Conservation (phyloP, 2,329 filamentous ascomycete species). For the Monosporascus sp. region DNA sequence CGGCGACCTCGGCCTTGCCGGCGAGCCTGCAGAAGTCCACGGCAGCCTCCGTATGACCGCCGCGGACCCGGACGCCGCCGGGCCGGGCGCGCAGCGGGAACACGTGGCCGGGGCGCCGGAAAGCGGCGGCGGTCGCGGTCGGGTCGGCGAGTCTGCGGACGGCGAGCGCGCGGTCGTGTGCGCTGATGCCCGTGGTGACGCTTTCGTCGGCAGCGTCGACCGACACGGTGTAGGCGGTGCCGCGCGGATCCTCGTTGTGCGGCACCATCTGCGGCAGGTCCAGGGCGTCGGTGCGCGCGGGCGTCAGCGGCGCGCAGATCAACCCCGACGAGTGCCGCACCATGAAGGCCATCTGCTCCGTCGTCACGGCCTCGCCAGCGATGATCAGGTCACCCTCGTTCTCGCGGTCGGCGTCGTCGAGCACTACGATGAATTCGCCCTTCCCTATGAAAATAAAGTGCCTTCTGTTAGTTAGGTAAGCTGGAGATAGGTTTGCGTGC, state of each 20-base stretch:
- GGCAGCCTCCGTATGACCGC: conserved; percentile 89
- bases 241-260: conserved; percentile 70
- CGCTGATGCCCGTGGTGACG: conserved; percentile 84
- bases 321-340: conserved; percentile 85
- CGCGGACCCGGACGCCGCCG: conserved; percentile 74
- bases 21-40: conserved; percentile 85
- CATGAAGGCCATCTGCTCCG: conserved; percentile 93
- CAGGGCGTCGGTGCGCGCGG: conserved; percentile 63
- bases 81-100: conserved; percentile 74
- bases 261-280: conserved; percentile 85
- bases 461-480: conserved; percentile 6
- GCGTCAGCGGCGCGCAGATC: conserved; percentile 80
- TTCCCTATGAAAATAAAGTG: conserved; percentile 42
- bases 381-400: conserved; percentile 99
- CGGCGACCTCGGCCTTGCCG: conserved; percentile 69
- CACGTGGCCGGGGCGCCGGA: conserved; percentile 84
- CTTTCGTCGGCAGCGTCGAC: conserved; percentile 70
- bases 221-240: conserved; percentile 88
- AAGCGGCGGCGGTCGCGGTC: conserved; percentile 47
- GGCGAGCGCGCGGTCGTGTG: conserved; percentile 78
- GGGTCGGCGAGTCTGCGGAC: conserved; percentile 72
- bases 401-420: conserved; percentile 87
- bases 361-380: conserved; percentile 75
- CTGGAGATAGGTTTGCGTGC: conserved; percentile 2
- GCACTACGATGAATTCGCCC: conserved; percentile 91